Conservation (phyloP, 495 filamentous ascomycete genomes). For the Friedmanniomyces simplex region DNA sequence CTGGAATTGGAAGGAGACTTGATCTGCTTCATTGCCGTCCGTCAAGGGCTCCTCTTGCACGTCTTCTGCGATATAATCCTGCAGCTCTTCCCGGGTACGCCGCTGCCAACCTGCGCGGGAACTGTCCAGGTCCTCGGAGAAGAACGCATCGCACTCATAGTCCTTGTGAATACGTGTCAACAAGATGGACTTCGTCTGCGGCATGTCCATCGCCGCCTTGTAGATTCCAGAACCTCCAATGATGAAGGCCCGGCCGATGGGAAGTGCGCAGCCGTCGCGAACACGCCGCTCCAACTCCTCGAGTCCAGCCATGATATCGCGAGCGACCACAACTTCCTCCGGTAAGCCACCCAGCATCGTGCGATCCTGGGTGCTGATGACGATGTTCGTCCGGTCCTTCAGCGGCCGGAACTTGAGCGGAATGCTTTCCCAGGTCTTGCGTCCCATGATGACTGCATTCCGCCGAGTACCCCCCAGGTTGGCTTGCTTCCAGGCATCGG, state of each 20-base stretch:
- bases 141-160: constrained; percentile 86
- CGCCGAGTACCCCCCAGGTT: constrained; percentile 14
- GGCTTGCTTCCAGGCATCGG: constrained; percentile 10
- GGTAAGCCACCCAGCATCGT: constrained; percentile 24
- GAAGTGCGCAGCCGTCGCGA: constrained; percentile 16
- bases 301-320: constrained; percentile 44
- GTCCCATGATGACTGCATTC: constrained; percentile 93
- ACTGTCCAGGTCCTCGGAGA: constrained; percentile 50
- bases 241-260: constrained; percentile 55
- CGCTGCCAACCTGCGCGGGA: constrained; percentile 38
- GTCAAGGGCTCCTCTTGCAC: constrained; percentile 37
- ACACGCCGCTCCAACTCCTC: constrained; percentile 30
- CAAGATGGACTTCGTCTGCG: constrained; percentile 39
- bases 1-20: constrained; percentile 42
- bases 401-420: constrained; percentile 69
- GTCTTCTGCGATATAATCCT: constrained; percentile 49
- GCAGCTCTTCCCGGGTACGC: constrained; percentile 40
- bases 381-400: constrained; percentile 63
- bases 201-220: constrained; percentile 45
- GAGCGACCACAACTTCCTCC: constrained; percentile 28
- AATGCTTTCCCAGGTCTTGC: constrained; percentile 89
- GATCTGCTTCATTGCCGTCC: constrained; percentile 36
- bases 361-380: constrained; percentile 49
- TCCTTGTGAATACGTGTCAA: constrained; percentile 50
- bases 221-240: constrained; percentile 91